Conservation (phyloP, 1,284 basidiomycete species). For the Ceratobasidium sp. region DNA sequence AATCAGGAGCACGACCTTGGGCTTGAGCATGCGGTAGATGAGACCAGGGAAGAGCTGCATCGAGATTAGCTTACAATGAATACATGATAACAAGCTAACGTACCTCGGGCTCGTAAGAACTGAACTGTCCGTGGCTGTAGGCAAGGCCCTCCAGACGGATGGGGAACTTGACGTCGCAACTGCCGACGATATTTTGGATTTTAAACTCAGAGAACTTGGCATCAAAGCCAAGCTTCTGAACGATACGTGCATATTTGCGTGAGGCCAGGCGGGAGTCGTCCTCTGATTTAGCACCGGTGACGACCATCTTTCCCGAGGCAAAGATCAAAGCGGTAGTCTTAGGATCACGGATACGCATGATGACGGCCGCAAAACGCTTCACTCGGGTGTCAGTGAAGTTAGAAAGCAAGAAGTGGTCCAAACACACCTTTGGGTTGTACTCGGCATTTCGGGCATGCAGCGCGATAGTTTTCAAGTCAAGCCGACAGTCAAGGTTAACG, state of each 20-base stretch:
- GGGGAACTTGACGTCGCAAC: conserved; percentile 99
- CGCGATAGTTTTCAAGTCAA: conserved; percentile 99
- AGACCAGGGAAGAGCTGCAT: conserved; percentile 94
- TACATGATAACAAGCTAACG: conserved; percentile 47
- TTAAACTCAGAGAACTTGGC: conserved; percentile 99
- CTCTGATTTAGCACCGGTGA: conserved; percentile 98
- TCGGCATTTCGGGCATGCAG: conserved; percentile 98
- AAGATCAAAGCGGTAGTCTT: conserved; percentile 99
- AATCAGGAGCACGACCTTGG: conserved; percentile 97
- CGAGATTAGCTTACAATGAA: background rate
- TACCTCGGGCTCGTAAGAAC: conserved; percentile 97
- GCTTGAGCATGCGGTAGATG: conserved; percentile 99
- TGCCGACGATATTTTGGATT: conserved; percentile 99
- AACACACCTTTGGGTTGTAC: conserved; percentile 98
- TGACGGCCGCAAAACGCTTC: conserved; percentile 99
- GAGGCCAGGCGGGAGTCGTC: conserved; percentile 97
- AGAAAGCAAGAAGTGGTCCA: background rate
- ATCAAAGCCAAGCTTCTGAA: conserved; percentile 99
- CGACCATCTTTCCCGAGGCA: conserved; percentile 99
- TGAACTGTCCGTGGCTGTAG: conserved; percentile 98
- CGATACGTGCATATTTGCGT: conserved; percentile 98
- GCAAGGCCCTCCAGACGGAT: conserved; percentile 98
- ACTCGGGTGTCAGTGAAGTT: conserved; percentile 55
- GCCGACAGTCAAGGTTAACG: conserved; percentile 95
- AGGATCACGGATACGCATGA: conserved; percentile 99